Percentiles rank a stretch among this genome's conserved stretches.
Conservation (phyloP, 1,284 basidiomycete genomes). For the Neolentinus lepideus region DNA sequence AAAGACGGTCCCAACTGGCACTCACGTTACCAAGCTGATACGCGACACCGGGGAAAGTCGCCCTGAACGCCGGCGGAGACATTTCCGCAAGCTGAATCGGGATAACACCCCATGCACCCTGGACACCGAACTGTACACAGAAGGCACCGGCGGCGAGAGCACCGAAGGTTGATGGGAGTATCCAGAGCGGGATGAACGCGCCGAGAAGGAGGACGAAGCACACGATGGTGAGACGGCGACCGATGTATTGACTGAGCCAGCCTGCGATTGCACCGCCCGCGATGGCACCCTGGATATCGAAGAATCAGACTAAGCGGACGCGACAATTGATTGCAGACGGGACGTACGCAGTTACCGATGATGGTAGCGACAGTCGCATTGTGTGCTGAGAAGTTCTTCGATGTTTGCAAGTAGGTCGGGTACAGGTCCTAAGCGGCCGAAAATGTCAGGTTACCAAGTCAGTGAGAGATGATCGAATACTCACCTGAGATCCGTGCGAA, state of each 20-base stretch:
- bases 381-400: slow-evolving; percentile 52
- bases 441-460: neutral
- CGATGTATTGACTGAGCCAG: slow-evolving; percentile 76
- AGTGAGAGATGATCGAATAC: slow-evolving; percentile 9
- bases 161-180: slow-evolving; percentile 63
- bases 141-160: slow-evolving; percentile 74
- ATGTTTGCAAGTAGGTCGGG: slow-evolving; percentile 69
- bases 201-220: slow-evolving; percentile 51
- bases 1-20: slow-evolving; percentile 4
- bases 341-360: slow-evolving; percentile 73
- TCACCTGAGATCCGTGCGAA: slow-evolving; percentile 71
- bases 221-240: slow-evolving; percentile 84
- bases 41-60: slow-evolving; percentile 87
- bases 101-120: slow-evolving; percentile 80
- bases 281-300: slow-evolving; percentile 63
- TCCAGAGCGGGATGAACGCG: slow-evolving; percentile 82
- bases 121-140: slow-evolving; percentile 81
- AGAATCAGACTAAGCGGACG: no score
- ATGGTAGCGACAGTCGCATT: slow-evolving; percentile 83
- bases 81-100: slow-evolving; percentile 89
- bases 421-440: slow-evolving; percentile 48
- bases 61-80: slow-evolving; percentile 88
- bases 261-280: slow-evolving; percentile 81
- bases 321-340: no score
- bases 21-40: slow-evolving; percentile 79